A percentile compares a stretch with the other conserved stretches of the same genome.
Evolutionary conservation across 2,329 filamentous ascomycete genomes (phyloP).

Genomic region (Neopestalotiopsis sp.): DNA sequence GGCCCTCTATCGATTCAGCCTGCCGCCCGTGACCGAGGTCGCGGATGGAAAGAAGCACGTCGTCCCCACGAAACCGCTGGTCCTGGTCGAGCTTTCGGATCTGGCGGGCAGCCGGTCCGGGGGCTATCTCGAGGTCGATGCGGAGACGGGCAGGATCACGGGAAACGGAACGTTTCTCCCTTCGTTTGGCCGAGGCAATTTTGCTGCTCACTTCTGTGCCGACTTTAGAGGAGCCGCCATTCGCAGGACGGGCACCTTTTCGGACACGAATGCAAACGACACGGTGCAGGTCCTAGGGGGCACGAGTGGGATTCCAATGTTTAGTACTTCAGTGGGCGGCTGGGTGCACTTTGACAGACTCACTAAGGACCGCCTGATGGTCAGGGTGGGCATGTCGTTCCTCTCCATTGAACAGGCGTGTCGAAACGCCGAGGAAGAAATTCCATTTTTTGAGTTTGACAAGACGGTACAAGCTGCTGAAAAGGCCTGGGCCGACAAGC

Average conservation of each 20-base stretch:
- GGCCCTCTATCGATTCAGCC: constrained; percentile 65
- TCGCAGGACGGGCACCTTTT: constrained; percentile 62
- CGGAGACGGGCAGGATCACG: constrained; percentile 58
- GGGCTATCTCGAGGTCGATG: constrained; percentile 57
- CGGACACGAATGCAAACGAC: constrained; percentile 50
- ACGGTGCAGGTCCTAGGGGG: constrained; percentile 30
- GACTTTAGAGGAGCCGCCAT: constrained; percentile 63
- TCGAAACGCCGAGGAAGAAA: constrained; percentile 70
- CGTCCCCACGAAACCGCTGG: constrained; percentile 54
- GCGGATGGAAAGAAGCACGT: constrained; percentile 27
- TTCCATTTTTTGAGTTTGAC: constrained; percentile 69
- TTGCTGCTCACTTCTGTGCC: constrained; percentile 64
- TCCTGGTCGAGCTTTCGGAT: constrained; percentile 65
- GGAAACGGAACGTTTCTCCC: constrained; percentile 64
- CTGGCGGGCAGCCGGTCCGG: constrained; percentile 55
- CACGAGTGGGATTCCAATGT: constrained; percentile 38
- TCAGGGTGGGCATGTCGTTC: constrained; percentile 76
- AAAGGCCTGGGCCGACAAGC: constrained; percentile 66
- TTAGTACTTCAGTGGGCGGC: constrained; percentile 53
- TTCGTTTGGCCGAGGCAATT: constrained; percentile 65
- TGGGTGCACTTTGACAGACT: constrained; percentile 66
- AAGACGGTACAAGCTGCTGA: constrained; percentile 58
- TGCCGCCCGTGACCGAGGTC: constrained; percentile 44
- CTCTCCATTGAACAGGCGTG: constrained; percentile 73
- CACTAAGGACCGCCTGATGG: constrained; percentile 57